Evolutionary conservation across 1,284 basidiomycete genomes (phyloP), one percentile per base, ranked within the genome.

Genomic region (Rhodofomes roseus): DNA sequence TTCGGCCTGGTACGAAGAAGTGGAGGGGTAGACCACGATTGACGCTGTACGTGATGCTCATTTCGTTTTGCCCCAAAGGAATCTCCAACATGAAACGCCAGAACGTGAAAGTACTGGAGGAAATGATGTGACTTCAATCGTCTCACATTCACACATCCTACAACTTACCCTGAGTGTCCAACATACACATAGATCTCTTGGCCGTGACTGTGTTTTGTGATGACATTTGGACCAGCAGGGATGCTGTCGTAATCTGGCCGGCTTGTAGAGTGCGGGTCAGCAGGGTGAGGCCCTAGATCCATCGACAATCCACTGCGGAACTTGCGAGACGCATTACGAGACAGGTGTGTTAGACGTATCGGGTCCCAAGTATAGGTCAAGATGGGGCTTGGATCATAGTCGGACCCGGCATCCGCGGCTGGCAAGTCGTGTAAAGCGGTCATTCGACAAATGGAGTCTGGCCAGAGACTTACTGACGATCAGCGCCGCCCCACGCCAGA

Each of bases 11-110:
- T 14, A 98, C 87, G 68, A 85, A 88, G 73, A 99, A 99, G 43
- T 84, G 82, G 60, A 94, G 79, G 58, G 85, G 81, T 57, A 89
- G 87, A 0, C 95, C 92, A 25, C 83, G 75, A 68, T 96, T 95
- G 64, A 95, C 79, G 50, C 81, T 81, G 70, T 98, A 98, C 56
- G 78, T 80, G 51, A 97, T 81, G n/a, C 80, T 76, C 81, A 93
- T 92, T 75, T 96, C 93, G 39, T 79, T 75, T 8, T 80, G 74
- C 4, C 82, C 80, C 8, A 98, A 73, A 5, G 93, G 93, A 58
- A 99, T 82, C 65, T 90, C 85, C 58, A 98, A 85, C 71, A 90
- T 82, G 79, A 98, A 98, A 57, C 97, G 83, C 93, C 95, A 98
- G 77, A 99, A 99, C 1, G 93, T 94, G 70, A 84, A 93, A 0